phyloP scores from a whole-genome alignment of 148 eudicot species.

The Persicaria tinctoria region DNA sequence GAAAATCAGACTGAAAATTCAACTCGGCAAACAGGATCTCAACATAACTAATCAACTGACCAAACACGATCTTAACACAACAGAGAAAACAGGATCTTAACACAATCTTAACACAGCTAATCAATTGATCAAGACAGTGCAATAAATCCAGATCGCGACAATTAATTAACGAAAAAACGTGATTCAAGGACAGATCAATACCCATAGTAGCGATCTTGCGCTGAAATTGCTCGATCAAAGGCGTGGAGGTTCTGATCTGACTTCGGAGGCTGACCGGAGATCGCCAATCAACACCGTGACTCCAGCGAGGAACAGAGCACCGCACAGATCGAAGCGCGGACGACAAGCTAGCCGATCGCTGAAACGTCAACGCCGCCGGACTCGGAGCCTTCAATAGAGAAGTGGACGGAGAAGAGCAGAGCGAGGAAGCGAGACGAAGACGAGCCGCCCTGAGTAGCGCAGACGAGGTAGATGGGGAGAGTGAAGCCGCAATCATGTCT shows the following conservation, averaged over 20 bases:
- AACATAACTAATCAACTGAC: background rate
- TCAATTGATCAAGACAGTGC: too few species aligned
- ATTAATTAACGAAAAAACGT: background rate
- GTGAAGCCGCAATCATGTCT: conserved; percentile 17
- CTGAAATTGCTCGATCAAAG: conserved; percentile 55
- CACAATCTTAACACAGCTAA: too few species aligned
- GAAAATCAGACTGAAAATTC: background rate
- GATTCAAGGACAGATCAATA: conserved; percentile 18
- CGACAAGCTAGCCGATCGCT: conserved; percentile 29
- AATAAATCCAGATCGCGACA: too few species aligned
- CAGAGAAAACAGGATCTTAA: background rate
- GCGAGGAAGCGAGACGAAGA: conserved; percentile 30
- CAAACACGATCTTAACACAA: background rate
- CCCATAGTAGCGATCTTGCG: conserved; percentile 80
- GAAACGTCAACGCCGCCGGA: conserved; percentile 20
- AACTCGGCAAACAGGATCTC: background rate
- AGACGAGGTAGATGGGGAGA: conserved; percentile 22
- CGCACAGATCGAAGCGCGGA: conserved; percentile 37
- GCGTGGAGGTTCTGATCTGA: conserved; percentile 45
- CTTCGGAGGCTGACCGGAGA: conserved; percentile 43
- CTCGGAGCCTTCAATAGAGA: background rate
- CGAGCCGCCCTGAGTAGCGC: conserved; percentile 35
- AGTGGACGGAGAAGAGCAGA: conserved; percentile 17
- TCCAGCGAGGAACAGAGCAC: conserved; percentile 40
- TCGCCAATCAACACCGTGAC: conserved; percentile 57